These are phyloP conservation scores for Sporothrix sp. DNA, from an alignment of 2,329 filamentous ascomycete genomes.

Conservation along the genomic window DNA sequence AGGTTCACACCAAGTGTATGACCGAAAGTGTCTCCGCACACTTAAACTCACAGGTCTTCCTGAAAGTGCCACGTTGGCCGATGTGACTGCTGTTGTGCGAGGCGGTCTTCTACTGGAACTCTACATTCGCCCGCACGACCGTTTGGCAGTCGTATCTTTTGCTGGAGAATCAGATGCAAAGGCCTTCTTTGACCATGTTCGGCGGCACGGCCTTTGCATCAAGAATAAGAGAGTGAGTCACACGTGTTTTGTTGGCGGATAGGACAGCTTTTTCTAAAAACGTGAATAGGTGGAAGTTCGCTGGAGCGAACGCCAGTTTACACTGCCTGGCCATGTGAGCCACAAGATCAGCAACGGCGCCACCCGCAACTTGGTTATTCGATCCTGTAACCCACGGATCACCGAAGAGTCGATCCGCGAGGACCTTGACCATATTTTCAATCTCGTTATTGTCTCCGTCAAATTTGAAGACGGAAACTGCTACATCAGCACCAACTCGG, in stretches of 20 bases:
- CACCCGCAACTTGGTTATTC: slow-evolving; percentile 64
- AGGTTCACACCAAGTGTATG: slow-evolving; percentile 21
- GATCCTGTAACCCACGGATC: slow-evolving; percentile 45
- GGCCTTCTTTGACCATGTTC: slow-evolving; percentile 55
- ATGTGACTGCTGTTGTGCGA: slow-evolving; percentile 54
- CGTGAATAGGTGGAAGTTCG: slow-evolving; percentile 41
- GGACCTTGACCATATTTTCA: slow-evolving; percentile 76
- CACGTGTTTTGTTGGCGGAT: no score
- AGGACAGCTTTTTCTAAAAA: no score
- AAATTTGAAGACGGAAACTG: slow-evolving; percentile 49
- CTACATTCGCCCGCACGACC: slow-evolving; percentile 49
- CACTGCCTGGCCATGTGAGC: slow-evolving; percentile 51
- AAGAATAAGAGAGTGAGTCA: slow-evolving; percentile 56
- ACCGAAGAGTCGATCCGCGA: slow-evolving; percentile 57
- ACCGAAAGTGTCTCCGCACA: slow-evolving; percentile 41
- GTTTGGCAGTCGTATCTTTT: slow-evolving; percentile 59
- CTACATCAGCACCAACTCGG: slow-evolving; percentile 65
- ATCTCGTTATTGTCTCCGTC: slow-evolving; percentile 60
- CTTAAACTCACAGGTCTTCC: slow-evolving; percentile 54
- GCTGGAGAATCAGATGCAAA: slow-evolving; percentile 51
- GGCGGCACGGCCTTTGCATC: slow-evolving; percentile 57
- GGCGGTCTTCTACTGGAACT: slow-evolving; percentile 64
- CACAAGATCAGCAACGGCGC: slow-evolving; percentile 56
- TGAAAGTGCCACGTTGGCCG: slow-evolving; percentile 51
- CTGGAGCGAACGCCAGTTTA: slow-evolving; percentile 65